Evolutionary conservation across 345 rosid genomes (phyloP), one percentile per base, ranked within the genome.

Genomic region (Populus ilicifolia): DNA sequence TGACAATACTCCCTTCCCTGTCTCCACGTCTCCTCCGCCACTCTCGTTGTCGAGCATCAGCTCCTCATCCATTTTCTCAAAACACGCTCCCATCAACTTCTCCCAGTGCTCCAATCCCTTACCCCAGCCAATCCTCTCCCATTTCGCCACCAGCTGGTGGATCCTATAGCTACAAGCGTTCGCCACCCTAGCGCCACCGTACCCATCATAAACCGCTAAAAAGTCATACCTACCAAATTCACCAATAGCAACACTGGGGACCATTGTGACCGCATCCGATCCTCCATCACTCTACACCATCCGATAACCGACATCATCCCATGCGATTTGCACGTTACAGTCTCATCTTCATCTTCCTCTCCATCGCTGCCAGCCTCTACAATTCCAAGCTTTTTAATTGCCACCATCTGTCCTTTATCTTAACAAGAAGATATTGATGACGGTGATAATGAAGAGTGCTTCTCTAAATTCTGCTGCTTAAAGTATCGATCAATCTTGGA

Each of bases 251-350:
- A 74, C 48, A 25, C 41, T 56, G 6, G 52, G 82, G 20, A 39
- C 84, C 30, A 74, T 76, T 35, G 76, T 36, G 59, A 82, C 78
- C 3, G 84, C 82, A 17, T 88, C 29, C 29, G 29, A 27, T 27
- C 86, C 65, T 85, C 78, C 88, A 86, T 84, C 33, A 8, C 75
- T 36, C 89, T 73, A 25, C 78, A 73, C 75, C 82, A 64, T 33
- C 90, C 89, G 17, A 83, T 81, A 68, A 84, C 82, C 21, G 87
- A 86, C 12, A 81, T 78, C 38, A 74, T 73, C 21, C 90, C 87
- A 59, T 84, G 80, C 0, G 84, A 78, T 12, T 18, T 25, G 39
- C 76, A 36, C 56, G 30, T 35, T 68, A 11, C 10, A 13, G 21
- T 10, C 8, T 25, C 20, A 6, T 13, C 56, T 63, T 2, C 23